Evolutionary conservation across 768 basidiomycete species (phyloP), one percentile per base, ranked within the genome.

Genomic region (Galerina sulciceps): DNA sequence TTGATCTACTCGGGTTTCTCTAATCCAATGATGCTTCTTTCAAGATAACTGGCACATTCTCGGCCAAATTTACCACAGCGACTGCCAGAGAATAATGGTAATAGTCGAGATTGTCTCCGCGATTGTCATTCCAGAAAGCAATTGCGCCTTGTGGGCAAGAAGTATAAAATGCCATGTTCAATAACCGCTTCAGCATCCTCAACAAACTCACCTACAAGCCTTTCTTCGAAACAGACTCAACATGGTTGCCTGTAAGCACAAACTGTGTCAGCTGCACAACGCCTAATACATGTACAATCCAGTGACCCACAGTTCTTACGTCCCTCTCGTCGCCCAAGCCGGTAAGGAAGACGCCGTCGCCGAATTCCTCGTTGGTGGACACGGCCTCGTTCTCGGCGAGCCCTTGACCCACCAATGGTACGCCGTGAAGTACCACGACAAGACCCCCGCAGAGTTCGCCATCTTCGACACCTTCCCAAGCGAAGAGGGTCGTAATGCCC

Each of bases 391-490:
- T 42, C 49, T 68, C 6, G 63, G 53, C 9, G 76, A 79, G 59
- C 73, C 75, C 17, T 69, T 68, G 44, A 77, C 77, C 9, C 64
- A 70, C 20, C 75, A 78, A 63, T 78, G 76, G 77, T 76, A 70
- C 60, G 77, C 71, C 6, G 53, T 76, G 34, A 74, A 72, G 55
- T 72, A 53, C 13, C 46, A 36, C 22, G 60, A 72, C 57, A 57
- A 61, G 34, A 48, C 65, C 45, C 57, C 69, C 37, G 53, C 61
- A 11, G 68, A 69, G 10, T 77, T 69, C 63, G 72, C 71, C 41
- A 72, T 77, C 61, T 75, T 79, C 69, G 77, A 78, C 64, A 76
- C 76, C 9, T 78, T 77, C 68, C 69, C 69, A 3, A 63, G 66
- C 10, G 71, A 75, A 50, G 58, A 61, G 18, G 76, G 73, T 4